Base-by-base conservation (phyloP, 495 filamentous ascomycete species). In the Tuber magnatum region DNA sequence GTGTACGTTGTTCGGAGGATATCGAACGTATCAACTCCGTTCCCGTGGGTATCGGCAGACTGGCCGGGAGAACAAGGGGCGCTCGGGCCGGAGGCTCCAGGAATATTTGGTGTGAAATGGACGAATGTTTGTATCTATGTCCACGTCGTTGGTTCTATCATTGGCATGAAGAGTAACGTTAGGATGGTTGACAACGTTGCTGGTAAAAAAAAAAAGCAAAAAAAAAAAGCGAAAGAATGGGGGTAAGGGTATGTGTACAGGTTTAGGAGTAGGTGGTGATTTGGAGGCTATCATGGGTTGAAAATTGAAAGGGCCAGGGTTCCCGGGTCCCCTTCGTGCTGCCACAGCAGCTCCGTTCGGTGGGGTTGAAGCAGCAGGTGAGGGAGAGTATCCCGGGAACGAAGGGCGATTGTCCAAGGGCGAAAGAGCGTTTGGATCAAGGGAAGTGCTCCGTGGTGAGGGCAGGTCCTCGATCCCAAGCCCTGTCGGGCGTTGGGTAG, bases 71-170 rank as follows among this genome's bases (percentile, higher is more conserved):
- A 20, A 92, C 91, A 39, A 97, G 88, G 0, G 95, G 95, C 3
- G 94, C 91, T 48, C 94, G 88, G 5, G 91, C 92, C 3, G 93
- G 90, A n/a, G 95, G 95, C 82, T 97, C 93, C 80, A 96, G 92
- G 86, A 99, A 97, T 82, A 99, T 94, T 83, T 97, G 93, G 83
- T 97, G 94, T 35, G 93, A 97, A 71, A 99, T 93, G 81, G 92
- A 95, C 82, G 92, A 94, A 86, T 98, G 95, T 78, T 97, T 97
- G 88, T 98, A 99, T 82, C 95, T 94, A 86, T 99, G 95, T 42
- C 95, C 95, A 73, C 94, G 91, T 74, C 95, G 90, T 83, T 97
- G 93, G 77, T 94, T 95, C 80, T 97, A 89, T 76, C 89, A 91
- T 65, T 65, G 12, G 28, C 56, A 65, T 35, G 28, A 7, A 61